Conservation (phyloP, 2,329 filamentous ascomycete genomes). For the Aaosphaeria pasadenensis region DNA sequence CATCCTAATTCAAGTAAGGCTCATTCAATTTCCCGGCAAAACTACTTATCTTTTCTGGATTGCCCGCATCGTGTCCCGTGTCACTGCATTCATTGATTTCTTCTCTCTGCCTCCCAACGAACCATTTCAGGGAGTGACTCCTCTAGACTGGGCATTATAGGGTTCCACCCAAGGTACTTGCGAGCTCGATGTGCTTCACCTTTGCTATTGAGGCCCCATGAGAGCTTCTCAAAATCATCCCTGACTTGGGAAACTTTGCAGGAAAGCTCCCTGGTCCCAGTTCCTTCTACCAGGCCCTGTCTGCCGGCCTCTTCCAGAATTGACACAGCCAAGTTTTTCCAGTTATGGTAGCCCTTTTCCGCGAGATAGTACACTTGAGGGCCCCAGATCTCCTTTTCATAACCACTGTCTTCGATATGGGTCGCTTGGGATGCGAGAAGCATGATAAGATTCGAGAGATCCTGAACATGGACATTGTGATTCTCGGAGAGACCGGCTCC, state of each 20-base stretch:
- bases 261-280: slow-evolving; percentile 6
- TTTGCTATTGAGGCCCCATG: slow-evolving; percentile 61
- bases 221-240: slow-evolving; percentile 49
- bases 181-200: slow-evolving; percentile 53
- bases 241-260: slow-evolving; percentile 3
- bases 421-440: slow-evolving; percentile 46
- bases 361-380: slow-evolving; percentile 63
- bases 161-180: slow-evolving; percentile 55
- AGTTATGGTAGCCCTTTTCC: slow-evolving; percentile 61
- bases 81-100: too few species aligned
- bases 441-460: slow-evolving; percentile 55
- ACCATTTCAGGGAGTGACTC: slow-evolving; percentile 51
- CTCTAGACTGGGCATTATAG: slow-evolving; percentile 46
- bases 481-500: slow-evolving; percentile 56
- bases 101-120: slow-evolving; percentile 16
- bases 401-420: slow-evolving; percentile 1
- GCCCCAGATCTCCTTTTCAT: slow-evolving; percentile 51
- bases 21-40: too few species aligned
- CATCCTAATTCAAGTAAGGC: too few species aligned
- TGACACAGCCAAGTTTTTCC: slow-evolving; percentile 54
- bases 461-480: slow-evolving; percentile 57
- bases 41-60: too few species aligned
- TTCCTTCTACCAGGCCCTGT: slow-evolving; percentile 43
- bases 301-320: slow-evolving; percentile 45
- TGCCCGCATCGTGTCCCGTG: too few species aligned